Conservation (phyloP, 129 eudicot species). For the Escallonia rubra region DNA sequence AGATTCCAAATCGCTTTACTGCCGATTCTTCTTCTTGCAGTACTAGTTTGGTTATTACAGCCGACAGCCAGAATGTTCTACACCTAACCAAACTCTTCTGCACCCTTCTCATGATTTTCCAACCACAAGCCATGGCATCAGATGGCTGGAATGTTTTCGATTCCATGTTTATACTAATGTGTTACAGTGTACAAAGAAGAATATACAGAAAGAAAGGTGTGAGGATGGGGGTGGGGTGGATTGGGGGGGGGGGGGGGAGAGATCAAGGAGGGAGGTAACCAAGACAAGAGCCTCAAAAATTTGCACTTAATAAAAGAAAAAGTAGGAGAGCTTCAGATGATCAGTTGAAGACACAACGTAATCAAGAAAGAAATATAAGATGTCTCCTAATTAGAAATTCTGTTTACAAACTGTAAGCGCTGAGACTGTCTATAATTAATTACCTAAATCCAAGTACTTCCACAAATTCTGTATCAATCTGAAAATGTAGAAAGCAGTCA, state of each 20-base stretch:
- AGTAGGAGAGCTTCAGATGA: neutral
- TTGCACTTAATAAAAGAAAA: no score
- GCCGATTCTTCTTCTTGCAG: neutral
- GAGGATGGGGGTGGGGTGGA: no score
- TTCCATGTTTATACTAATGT: no score
- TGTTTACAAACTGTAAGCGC: neutral
- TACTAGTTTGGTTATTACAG: neutral
- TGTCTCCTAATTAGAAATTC: neutral
- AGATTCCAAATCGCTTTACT: neutral
- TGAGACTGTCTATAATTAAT: neutral
- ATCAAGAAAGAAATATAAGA: neutral
- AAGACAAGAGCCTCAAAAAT: no score
- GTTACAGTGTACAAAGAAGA: no score
- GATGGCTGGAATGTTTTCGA: no score
- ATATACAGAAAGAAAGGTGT: no score
- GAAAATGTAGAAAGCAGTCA: conserved; percentile 18
- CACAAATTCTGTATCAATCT: conserved; percentile 72
- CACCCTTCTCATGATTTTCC: no score
- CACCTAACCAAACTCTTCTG: neutral
- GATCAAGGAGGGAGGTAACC: no score
- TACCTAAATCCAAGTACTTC: conserved; percentile 85
- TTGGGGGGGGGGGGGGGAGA: no score
- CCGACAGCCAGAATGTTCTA: neutral
- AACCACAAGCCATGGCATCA: no score
- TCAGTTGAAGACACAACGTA: neutral